Conservation (phyloP, 2,329 filamentous ascomycete genomes). For the Verticillium dahliae region DNA sequence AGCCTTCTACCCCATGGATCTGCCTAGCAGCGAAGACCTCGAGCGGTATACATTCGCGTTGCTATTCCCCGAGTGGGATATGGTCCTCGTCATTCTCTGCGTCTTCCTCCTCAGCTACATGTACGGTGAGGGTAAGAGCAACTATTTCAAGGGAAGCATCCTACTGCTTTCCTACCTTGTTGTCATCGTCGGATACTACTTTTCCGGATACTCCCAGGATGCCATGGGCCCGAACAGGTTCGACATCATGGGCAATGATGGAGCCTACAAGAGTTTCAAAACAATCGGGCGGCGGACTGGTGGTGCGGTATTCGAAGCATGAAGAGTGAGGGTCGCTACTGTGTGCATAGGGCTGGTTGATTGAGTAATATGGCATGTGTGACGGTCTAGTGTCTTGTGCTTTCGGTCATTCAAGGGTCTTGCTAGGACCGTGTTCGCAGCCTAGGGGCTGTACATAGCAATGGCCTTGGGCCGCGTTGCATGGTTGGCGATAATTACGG, state of each 20-base stretch:
- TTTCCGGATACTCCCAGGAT: conserved; percentile 53
- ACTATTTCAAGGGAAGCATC: conserved; percentile 99
- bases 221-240: conserved; percentile 41
- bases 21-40: conserved; percentile 30
- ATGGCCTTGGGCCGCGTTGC: no score
- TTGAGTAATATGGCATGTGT: background rate
- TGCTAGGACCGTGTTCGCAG: no score
- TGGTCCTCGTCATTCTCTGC: conserved; percentile 93
- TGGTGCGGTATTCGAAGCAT: conserved; percentile 24
- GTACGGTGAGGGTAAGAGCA: conserved; percentile 98
- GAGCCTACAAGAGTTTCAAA: conserved; percentile 44
- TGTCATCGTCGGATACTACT: conserved; percentile 85
- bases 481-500: no score
- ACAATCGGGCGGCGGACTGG: conserved; percentile 41
- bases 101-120: conserved; percentile 96
- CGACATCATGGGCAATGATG: conserved; percentile 44
- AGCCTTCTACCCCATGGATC: conserved; percentile 56
- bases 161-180: conserved; percentile 89
- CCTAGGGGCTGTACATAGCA: no score
- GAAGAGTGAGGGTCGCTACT: background rate
- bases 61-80: conserved; percentile 98
- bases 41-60: conserved; percentile 68
- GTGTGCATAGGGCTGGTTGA: background rate
- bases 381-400: background rate
- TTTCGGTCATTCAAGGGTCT: background rate